Evolutionary conservation across 495 filamentous ascomycete species (phyloP), one percentile per base, ranked within the genome.

Genomic region (Penicillium crystallinum): DNA sequence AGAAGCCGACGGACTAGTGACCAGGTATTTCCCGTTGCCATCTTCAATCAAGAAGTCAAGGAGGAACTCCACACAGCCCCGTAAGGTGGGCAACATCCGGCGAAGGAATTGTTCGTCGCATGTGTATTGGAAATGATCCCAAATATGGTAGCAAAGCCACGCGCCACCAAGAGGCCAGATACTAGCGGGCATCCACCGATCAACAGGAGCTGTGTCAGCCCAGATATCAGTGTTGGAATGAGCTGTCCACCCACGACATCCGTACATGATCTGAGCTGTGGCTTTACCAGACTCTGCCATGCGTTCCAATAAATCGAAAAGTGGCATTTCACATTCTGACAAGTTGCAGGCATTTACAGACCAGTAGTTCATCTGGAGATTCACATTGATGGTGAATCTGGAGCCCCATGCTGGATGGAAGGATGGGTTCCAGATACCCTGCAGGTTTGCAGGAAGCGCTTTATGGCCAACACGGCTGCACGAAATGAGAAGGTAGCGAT

Each of bases 331-430:
- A 27, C 67, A 70, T 48, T 69, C 66, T 0, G 59, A 56, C 4
- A 70, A 38, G 49, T 80, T 79, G 17, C 69, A 77, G 10, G 69
- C 38, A 38, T 71, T 66, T 14, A 74, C 69, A 2, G 67, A 71
- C 79, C 79, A 82, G 60, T 83, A 82, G 64, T 83, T 84, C 79
- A 83, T 84, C 60, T 83, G 68, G 0, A 74, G 66, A 44, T 84
- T 83, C 62, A 81, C 76, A 53, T 83, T 83, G 44, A 77, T 77
- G 3, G 80, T 83, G 58, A 72, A 83, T 45, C 77, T 81, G 42
- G 70, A 70, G 17, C 74, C 75, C 79, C 78, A 84, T 12, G 77
- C 64, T 0, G 77, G 72, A 40, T 59, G 59, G 48, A 75, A 78
- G 22, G 67, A 66, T 14, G 69, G 59, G 42, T 83, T 82, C 81